Evolutionary conservation across 2,329 filamentous ascomycete genomes (phyloP).

Genomic region (Ophiocordyceps unilateralis): DNA sequence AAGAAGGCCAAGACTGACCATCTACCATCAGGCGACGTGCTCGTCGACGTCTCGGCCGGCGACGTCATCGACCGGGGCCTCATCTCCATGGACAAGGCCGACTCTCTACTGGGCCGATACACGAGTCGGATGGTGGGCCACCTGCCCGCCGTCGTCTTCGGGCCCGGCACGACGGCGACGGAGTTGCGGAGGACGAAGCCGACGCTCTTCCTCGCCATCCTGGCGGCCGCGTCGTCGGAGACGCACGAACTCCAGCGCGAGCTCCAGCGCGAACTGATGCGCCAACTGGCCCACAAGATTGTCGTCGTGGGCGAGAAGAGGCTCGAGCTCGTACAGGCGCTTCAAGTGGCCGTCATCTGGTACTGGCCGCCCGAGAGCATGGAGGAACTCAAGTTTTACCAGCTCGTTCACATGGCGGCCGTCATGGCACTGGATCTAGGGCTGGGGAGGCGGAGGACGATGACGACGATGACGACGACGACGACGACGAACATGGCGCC

Average conservation of each 20-base stretch:
- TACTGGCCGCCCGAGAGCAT: slow-evolving; percentile 71
- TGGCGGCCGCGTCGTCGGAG: slow-evolving; percentile 47
- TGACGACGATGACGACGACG: no score
- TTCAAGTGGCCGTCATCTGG: slow-evolving; percentile 65
- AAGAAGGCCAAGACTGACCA: neutral
- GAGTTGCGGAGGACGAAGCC: slow-evolving; percentile 43
- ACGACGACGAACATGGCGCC: no score
- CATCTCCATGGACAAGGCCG: slow-evolving; percentile 36
- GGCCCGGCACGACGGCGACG: slow-evolving; percentile 30
- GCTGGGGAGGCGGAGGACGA: slow-evolving; percentile 32
- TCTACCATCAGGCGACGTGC: no score
- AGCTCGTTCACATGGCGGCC: slow-evolving; percentile 64
- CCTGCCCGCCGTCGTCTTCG: slow-evolving; percentile 45
- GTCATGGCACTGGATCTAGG: slow-evolving; percentile 75
- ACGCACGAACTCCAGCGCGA: slow-evolving; percentile 36
- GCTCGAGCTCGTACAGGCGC: slow-evolving; percentile 64
- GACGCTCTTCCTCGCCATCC: slow-evolving; percentile 51
- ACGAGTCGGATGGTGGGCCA: slow-evolving; percentile 41
- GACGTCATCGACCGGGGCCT: slow-evolving; percentile 43
- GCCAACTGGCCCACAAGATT: slow-evolving; percentile 55
- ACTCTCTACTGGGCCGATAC: slow-evolving; percentile 39
- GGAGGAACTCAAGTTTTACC: slow-evolving; percentile 81
- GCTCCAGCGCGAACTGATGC: slow-evolving; percentile 53
- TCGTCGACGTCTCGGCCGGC: neutral
- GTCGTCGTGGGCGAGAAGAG: slow-evolving; percentile 65